Base-by-base conservation (phyloP, 148 eudicot species). In the Spergularia bocconei region DNA sequence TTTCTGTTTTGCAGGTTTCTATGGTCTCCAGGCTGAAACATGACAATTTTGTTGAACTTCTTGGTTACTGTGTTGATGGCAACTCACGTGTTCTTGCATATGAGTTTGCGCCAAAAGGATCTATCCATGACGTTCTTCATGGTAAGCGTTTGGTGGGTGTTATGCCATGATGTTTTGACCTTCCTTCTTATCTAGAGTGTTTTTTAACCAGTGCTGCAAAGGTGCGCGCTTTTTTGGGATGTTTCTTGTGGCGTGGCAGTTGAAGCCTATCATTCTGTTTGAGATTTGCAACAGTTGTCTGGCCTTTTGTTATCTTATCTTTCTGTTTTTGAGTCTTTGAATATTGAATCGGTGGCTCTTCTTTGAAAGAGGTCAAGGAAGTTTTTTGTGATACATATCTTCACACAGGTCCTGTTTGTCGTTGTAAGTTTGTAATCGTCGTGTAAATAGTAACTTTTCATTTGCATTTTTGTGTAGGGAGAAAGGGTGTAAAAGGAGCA, bases 401-500 rank as follows among this genome's bases (percentile, higher is more conserved):
- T 77, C 67, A 36, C 67, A 36, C 19, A 33, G 20, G 17, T 33
- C 3, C 36, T 29, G 36, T 29, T 29, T 29, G 3, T 29, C 36
- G n/a, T n/a, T n/a, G n/a, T n/a, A n/a, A n/a, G 44, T 6, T 64
- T 47, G 60, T 17, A 56, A 1, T 56, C 6, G 67, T 41, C 52
- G 52, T 48, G 4, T 13, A 48, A 55, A 19, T 38, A 56, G 58
- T 72, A 38, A 39, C n/a, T 48, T 21, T 57, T 53, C 54, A 67
- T 48, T 7, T 61, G 71, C 19, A 39, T 11, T 69, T 21, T 74
- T 58, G 41, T 61, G 6, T 69, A 92, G 97, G 97, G 16, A 82
- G 96, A 73, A 91, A 91, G 79, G 98, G 98, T 39, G 96, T 91
- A 9, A 88, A 89, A 85, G 98, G 98, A 54, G 96, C 98, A 60